Percentiles rank a stretch among this genome's conserved stretches.
phyloP scores from a whole-genome alignment of 129 eudicot genomes.

The Scalesia atractyloides region DNA sequence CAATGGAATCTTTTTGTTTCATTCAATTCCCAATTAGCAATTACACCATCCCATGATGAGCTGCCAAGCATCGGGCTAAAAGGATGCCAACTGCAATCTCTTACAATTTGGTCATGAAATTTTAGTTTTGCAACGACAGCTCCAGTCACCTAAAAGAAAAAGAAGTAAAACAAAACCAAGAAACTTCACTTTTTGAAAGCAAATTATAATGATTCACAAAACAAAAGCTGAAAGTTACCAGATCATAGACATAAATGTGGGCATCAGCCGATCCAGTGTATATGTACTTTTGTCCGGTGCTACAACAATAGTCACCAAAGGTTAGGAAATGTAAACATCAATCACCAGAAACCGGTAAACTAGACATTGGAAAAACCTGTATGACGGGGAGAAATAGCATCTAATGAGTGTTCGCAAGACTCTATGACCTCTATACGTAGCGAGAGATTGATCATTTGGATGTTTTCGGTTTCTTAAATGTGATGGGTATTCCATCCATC shows the following conservation, averaged over 20 bases:
- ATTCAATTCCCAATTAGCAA: conserved; percentile 70
- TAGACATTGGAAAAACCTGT: conserved; percentile 46
- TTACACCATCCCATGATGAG: conserved; percentile 83
- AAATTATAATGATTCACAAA: background rate
- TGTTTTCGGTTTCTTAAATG: conserved; percentile 52
- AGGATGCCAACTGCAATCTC: conserved; percentile 98
- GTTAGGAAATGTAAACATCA: conserved; percentile 5
- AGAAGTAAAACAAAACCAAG: background rate
- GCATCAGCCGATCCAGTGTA: conserved; percentile 91
- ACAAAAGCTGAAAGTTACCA: conserved; percentile 48
- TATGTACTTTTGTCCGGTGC: conserved; percentile 94
- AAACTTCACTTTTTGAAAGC: background rate
- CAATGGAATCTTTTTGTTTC: background rate
- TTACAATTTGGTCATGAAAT: conserved; percentile 60
- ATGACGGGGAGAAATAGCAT: conserved; percentile 84
- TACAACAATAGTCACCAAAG: conserved; percentile 30
- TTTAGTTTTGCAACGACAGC: conserved; percentile 59
- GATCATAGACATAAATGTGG: conserved; percentile 72
- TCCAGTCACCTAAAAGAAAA: conserved; percentile 51
- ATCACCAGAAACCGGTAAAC: background rate
- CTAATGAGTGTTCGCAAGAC: conserved; percentile 90
- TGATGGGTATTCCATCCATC: conserved; percentile 95
- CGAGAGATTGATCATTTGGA: conserved; percentile 68
- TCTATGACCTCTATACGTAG: conserved; percentile 85
- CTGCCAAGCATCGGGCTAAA: conserved; percentile 66